phyloP scores from a whole-genome alignment of 345 rosid species.

The Bruguiera parviflora region DNA sequence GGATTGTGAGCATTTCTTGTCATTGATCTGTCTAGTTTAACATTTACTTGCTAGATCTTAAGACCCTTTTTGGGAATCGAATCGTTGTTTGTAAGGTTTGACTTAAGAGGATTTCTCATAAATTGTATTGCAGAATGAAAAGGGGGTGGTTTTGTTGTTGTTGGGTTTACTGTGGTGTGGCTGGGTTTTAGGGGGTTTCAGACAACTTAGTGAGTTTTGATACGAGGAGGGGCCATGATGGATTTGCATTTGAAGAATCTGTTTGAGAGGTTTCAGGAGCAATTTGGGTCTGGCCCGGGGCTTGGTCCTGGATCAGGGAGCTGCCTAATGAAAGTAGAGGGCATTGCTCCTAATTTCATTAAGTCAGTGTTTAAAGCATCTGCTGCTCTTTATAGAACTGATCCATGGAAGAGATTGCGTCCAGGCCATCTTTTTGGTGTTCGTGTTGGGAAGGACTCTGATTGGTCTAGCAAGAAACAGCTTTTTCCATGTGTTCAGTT shows the following conservation, averaged over 20 bases:
- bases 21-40: not conserved
- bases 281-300: slow-evolving; percentile 74
- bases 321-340: slow-evolving; percentile 55
- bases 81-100: not conserved
- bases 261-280: slow-evolving; percentile 60
- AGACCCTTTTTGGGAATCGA: not conserved
- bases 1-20: slow-evolving; percentile 8
- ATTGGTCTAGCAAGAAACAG: slow-evolving; percentile 63
- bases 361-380: slow-evolving; percentile 50
- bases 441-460: slow-evolving; percentile 59
- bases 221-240: slow-evolving; percentile 27
- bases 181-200: not conserved
- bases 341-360: slow-evolving; percentile 47
- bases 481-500: slow-evolving; percentile 62
- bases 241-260: slow-evolving; percentile 66
- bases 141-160: not conserved
- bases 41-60: not conserved
- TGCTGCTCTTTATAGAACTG: slow-evolving; percentile 64
- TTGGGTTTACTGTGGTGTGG: slow-evolving; percentile 8
- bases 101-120: not conserved
- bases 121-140: not conserved
- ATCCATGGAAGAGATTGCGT: slow-evolving; percentile 65
- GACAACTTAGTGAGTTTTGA: slow-evolving; percentile 19
- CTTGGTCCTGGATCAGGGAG: slow-evolving; percentile 73
- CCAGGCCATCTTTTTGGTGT: slow-evolving; percentile 58